These are phyloP conservation scores for Ensete glaucum DNA, from an alignment of 176 grass and related monocot species.

Conservation along the genomic window DNA sequence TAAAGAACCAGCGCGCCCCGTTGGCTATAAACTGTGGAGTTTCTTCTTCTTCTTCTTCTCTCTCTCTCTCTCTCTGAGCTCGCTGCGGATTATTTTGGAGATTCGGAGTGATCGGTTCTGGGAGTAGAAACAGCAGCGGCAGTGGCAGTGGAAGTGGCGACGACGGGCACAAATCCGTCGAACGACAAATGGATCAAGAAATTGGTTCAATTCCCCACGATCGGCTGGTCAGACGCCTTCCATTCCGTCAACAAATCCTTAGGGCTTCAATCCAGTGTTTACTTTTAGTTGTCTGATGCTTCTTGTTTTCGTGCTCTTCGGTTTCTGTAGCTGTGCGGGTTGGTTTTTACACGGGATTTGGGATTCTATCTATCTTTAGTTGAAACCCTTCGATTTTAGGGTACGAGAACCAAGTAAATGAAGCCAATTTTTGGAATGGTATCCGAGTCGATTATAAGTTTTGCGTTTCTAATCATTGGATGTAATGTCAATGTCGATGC, in stretches of 20 bases:
- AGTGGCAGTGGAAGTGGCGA: not conserved
- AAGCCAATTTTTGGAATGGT: not conserved
- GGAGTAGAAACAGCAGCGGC: not conserved
- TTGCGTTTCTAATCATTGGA: not conserved
- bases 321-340: not conserved
- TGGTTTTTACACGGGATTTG: not conserved
- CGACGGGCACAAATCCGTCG: not conserved
- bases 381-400: not conserved
- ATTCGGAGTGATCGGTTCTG: not conserved
- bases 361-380: not conserved
- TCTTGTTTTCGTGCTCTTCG: not conserved
- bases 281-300: not conserved
- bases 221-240: not conserved
- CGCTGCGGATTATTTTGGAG: too few species aligned
- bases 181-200: not conserved
- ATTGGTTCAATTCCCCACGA: not conserved
- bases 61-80: too few species aligned
- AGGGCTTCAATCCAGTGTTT: not conserved
- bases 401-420: not conserved
- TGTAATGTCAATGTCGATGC: not conserved
- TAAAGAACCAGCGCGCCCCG: too few species aligned
- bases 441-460: not conserved
- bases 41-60: too few species aligned
- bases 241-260: not conserved
- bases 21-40: too few species aligned